Evolutionary conservation across 2,329 filamentous ascomycete species (phyloP).

Genomic region (Sodiomyces alkalinus): DNA sequence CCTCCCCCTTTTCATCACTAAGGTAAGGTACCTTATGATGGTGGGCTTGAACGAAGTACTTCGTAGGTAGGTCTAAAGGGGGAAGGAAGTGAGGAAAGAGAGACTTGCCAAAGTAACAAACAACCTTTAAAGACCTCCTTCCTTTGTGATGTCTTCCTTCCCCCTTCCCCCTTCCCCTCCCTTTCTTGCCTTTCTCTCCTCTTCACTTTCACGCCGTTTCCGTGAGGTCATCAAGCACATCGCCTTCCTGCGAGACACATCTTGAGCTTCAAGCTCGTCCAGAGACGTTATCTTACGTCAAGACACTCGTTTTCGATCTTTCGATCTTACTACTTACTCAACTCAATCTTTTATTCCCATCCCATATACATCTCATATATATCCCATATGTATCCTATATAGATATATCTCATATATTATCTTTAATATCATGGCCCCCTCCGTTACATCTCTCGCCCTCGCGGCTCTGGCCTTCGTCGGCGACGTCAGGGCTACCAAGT

Average conservation of each 20-base stretch:
- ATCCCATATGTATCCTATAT: no score
- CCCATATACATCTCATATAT: no score
- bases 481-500: conserved; percentile 15
- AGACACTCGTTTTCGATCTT: conserved; percentile 22
- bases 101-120: no score
- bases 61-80: no score
- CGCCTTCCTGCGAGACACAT: conserved; percentile 13
- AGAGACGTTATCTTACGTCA: conserved; percentile 29
- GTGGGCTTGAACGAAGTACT: no score
- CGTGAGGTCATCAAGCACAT: conserved; percentile 5
- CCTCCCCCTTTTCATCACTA: no score
- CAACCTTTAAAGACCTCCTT: no score
- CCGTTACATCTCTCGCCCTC: conserved; percentile 22
- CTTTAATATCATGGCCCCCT: conserved; percentile 23
- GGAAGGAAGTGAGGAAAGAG: no score
- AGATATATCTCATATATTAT: no score
- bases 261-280: conserved; percentile 18
- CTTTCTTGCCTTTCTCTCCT: background rate
- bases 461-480: conserved; percentile 21
- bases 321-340: conserved; percentile 10
- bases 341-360: conserved; percentile 10
- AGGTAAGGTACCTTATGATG: no score
- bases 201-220: conserved; percentile 2
- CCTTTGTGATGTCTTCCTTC: no score
- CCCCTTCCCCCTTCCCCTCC: no score